phyloP scores from a whole-genome alignment of 148 eudicot genomes.

The Nepenthes mirabilis region DNA sequence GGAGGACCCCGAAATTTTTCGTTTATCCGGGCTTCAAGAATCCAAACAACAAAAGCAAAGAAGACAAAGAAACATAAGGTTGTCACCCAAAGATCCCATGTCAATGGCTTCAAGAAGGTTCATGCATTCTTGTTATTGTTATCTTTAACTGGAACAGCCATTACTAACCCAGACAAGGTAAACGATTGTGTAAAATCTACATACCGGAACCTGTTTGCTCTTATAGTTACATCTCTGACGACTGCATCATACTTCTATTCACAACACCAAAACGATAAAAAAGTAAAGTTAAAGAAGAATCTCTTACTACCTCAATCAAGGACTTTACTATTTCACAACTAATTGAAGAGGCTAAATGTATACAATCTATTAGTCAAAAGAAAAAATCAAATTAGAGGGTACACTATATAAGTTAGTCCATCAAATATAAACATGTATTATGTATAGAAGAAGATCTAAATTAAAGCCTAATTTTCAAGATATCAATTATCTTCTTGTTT shows the following conservation, averaged over 20 bases:
- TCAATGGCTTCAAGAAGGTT: conserved; percentile 44
- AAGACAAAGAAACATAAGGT: conserved; percentile 11
- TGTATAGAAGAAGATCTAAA: too few species aligned
- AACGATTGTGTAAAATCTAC: conserved; percentile 39
- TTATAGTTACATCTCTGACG: conserved; percentile 30
- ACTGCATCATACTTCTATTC: conserved; percentile 21
- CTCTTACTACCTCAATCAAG: too few species aligned
- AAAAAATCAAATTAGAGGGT: too few species aligned
- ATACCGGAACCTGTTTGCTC: conserved; percentile 18
- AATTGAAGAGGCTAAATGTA: too few species aligned
- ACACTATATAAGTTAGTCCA: too few species aligned
- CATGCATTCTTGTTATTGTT: conserved; percentile 31
- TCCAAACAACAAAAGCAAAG: background rate
- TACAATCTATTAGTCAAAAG: too few species aligned
- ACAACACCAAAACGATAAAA: background rate
- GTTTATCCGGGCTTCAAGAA: background rate
- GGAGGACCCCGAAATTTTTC: background rate
- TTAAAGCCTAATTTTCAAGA: too few species aligned
- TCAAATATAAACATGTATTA: too few species aligned
- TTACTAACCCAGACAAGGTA: conserved; percentile 34
- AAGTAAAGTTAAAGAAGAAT: background rate
- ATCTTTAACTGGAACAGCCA: conserved; percentile 25
- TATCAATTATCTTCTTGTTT: too few species aligned
- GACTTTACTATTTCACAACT: too few species aligned
- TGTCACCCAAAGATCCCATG: conserved; percentile 41